These are phyloP conservation scores for Emergomyces orientalis DNA, from an alignment of 2,329 filamentous ascomycete genomes.

Conservation along the genomic window DNA sequence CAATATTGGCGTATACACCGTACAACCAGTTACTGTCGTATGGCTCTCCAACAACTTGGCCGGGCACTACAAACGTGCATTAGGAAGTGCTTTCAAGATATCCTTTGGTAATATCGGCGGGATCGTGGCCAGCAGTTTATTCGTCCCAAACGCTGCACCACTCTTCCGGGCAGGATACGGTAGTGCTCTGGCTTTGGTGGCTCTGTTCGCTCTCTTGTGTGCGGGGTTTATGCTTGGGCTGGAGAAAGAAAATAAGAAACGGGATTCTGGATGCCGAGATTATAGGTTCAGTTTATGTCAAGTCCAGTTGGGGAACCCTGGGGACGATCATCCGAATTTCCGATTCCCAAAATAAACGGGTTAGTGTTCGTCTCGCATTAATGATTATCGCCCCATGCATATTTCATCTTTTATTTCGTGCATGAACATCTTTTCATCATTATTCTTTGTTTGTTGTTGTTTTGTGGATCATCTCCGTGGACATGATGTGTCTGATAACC, in stretches of 20 bases:
- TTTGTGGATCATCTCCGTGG: background rate
- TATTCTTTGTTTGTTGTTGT: background rate
- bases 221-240: conserved; percentile 26
- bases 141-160: conserved; percentile 23
- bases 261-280: conserved; percentile 30
- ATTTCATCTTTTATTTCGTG: background rate
- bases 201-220: conserved; percentile 26
- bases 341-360: conserved; percentile 27
- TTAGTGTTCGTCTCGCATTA: background rate
- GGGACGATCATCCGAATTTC: conserved; percentile 34
- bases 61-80: conserved; percentile 61
- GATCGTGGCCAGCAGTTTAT: conserved; percentile 44
- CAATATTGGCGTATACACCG: conserved; percentile 46
- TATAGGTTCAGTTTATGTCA: conserved; percentile 25
- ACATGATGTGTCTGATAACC: background rate
- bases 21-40: conserved; percentile 53
- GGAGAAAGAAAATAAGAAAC: conserved; percentile 28
- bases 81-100: conserved; percentile 55
- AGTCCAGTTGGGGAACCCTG: conserved; percentile 31
- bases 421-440: background rate
- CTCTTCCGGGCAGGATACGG: conserved; percentile 36
- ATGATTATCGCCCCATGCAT: background rate
- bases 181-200: conserved; percentile 25
- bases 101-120: conserved; percentile 59
- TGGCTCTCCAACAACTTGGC: conserved; percentile 62